Conservation (phyloP, 441 rosid genomes). For the Erodium texanum region DNA sequence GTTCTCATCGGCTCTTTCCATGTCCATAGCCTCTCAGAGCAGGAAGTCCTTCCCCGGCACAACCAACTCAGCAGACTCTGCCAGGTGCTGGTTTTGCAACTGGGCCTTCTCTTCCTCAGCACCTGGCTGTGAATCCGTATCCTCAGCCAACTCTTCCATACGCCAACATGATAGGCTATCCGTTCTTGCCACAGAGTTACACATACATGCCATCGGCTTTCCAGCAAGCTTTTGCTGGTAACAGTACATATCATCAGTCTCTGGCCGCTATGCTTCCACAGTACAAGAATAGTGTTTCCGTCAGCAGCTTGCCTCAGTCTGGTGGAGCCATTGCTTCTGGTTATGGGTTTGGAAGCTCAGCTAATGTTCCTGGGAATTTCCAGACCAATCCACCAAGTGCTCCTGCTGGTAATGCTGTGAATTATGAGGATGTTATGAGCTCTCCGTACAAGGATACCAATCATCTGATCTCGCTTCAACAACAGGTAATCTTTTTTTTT, state of each 20-base stretch:
- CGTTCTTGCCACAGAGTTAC: conserved; percentile 86
- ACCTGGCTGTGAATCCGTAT: conserved; percentile 74
- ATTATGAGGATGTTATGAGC: conserved; percentile 69
- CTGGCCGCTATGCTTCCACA: conserved; percentile 83
- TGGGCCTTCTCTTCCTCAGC: conserved; percentile 79
- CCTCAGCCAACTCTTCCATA: conserved; percentile 76
- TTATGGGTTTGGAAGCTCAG: conserved; percentile 77
- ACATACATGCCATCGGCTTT: conserved; percentile 85
- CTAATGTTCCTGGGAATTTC: conserved; percentile 36
- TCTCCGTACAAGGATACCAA: conserved; percentile 80
- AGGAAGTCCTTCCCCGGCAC: conserved; percentile 42
- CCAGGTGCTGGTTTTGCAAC: conserved; percentile 59
- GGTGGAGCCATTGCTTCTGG: conserved; percentile 38
- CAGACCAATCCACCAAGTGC: conserved; percentile 35
- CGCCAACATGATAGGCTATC: conserved; percentile 84
- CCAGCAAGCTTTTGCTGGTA: conserved; percentile 84
- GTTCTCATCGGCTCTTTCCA: background rate
- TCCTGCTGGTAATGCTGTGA: conserved; percentile 52
- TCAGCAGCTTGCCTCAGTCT: conserved; percentile 31
- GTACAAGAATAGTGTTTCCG: conserved; percentile 67
- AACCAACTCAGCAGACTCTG: conserved; percentile 51
- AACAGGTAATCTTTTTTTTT: conserved; percentile 10
- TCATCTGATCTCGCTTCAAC: conserved; percentile 75
- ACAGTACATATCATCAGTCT: conserved; percentile 76
- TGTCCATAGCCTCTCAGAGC: conserved; percentile 52